Percentiles rank a stretch among this genome's conserved stretches.
These are phyloP conservation scores for Macrolepiota dolichaula DNA, from an alignment of 768 basidiomycete genomes.

Conservation along the genomic window DNA sequence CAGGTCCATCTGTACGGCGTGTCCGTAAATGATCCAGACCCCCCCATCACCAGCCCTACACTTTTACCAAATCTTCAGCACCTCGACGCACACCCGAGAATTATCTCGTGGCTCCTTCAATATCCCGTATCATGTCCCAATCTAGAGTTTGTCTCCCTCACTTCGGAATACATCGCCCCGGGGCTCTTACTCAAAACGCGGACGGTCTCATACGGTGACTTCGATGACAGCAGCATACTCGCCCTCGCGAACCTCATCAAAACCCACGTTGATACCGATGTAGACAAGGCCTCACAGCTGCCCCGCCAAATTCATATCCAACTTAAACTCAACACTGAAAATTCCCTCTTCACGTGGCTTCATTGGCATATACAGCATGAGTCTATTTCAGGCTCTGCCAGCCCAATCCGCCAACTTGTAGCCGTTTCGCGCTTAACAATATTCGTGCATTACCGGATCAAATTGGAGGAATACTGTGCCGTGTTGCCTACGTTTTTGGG, in stretches of 20 bases:
- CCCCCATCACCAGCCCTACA: neutral
- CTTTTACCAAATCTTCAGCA: neutral
- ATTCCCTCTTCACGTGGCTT: neutral
- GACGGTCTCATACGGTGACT: neutral
- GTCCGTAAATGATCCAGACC: neutral
- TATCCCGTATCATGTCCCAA: neutral
- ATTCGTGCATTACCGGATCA: too few species aligned
- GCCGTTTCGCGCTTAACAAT: too few species aligned
- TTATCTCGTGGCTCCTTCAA: neutral
- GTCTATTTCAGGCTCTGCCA: too few species aligned
- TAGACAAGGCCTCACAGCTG: neutral
- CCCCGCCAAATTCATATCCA: neutral
- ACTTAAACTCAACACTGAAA: conserved; percentile 6
- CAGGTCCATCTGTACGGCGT: neutral
- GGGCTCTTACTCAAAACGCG: neutral
- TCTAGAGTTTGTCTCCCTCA: neutral
- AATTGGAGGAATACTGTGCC: too few species aligned
- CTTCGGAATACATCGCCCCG: neutral
- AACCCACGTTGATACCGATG: too few species aligned
- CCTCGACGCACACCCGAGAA: neutral
- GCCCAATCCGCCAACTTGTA: too few species aligned
- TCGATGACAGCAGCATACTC: neutral
- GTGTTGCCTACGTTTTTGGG: too few species aligned
- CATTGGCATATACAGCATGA: neutral
- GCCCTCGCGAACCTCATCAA: neutral